Base-by-base conservation (phyloP, 345 rosid genomes). In the Litchi chinensis region DNA sequence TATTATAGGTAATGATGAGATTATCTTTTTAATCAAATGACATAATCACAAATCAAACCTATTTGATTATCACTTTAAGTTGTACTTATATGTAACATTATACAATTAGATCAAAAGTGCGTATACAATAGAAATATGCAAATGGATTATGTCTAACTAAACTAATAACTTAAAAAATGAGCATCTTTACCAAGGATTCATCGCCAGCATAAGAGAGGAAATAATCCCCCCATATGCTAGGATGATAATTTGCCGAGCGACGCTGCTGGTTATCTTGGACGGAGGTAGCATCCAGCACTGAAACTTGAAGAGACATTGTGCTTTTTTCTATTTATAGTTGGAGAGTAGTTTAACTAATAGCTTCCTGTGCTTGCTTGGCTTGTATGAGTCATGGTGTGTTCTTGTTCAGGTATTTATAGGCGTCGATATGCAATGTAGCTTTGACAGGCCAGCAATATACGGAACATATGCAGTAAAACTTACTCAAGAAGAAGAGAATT, bases 211-310 rank as follows among this genome's bases (percentile, higher is more conserved):
- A 74, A 5, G 64, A 48, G 24, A 82, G 85, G 75, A 85, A 82
- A 62, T 79, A 16, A 56, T 77, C 82, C 2, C 37, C 80, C 87
- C 85, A 85, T 9, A 82, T 13, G 28, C 77, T 59, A 0, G 70
- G 76, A 40, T 70, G 81, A 74, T 15, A 85, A 71, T 46, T 48
- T 6, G 79, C 68, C 8, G 81, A 79, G 18, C 40, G 66, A n/a
- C 85, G 83, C 62, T 28, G 59, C 12, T 40, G 0, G 5, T 37
- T 8, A 15, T 32, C 37, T 41, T 24, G 26, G 2, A 13, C 6
- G 18, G 70, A 8, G 44, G 9, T 0, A 1, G 76, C 13, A 32
- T 32, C 37, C 40, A 15, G 18, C 4, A 39, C 73, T 41, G 68
- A 65, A 67, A 24, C 63, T 71, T 50, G 62, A 50, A 26, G 6